Conservation (phyloP, 768 basidiomycete species). For the Dioszegia hungarica region DNA sequence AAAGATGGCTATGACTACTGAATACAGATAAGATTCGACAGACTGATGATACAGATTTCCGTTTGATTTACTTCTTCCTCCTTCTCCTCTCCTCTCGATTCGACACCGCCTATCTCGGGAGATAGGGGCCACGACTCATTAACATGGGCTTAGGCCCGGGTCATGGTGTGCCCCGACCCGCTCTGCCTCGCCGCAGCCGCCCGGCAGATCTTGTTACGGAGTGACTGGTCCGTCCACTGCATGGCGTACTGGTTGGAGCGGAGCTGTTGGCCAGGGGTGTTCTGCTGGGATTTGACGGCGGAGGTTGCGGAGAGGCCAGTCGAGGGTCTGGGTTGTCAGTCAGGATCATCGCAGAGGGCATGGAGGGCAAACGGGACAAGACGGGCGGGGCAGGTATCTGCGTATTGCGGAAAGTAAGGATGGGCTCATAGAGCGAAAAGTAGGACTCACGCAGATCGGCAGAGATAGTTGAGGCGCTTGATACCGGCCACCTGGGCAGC, state of each 20-base stretch:
- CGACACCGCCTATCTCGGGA: no score
- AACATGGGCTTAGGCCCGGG: not conserved
- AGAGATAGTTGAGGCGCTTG: conserved; percentile 10
- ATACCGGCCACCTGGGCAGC: conserved; percentile 8
- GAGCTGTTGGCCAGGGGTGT: conserved; percentile 3
- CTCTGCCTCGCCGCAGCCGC: conserved; percentile 5
- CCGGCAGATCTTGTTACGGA: conserved; percentile 13
- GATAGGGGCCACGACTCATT: no score
- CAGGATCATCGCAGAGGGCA: no score
- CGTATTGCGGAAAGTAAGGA: no score
- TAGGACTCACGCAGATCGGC: conserved; percentile 7
- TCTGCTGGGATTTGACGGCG: not conserved
- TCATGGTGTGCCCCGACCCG: not conserved
- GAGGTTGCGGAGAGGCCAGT: conserved; percentile 8
- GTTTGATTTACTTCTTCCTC: not conserved
- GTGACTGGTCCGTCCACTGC: conserved; percentile 7
- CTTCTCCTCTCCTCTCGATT: not conserved
- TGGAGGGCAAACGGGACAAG: no score
- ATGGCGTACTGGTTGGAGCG: not conserved
- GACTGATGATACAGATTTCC: not conserved
- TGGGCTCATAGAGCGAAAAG: no score
- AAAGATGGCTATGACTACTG: no score
- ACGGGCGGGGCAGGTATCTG: no score
- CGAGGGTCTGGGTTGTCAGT: not conserved
- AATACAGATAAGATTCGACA: no score